Base-by-base conservation (phyloP, 2,329 filamentous ascomycete species). In the Xylaria sp. region DNA sequence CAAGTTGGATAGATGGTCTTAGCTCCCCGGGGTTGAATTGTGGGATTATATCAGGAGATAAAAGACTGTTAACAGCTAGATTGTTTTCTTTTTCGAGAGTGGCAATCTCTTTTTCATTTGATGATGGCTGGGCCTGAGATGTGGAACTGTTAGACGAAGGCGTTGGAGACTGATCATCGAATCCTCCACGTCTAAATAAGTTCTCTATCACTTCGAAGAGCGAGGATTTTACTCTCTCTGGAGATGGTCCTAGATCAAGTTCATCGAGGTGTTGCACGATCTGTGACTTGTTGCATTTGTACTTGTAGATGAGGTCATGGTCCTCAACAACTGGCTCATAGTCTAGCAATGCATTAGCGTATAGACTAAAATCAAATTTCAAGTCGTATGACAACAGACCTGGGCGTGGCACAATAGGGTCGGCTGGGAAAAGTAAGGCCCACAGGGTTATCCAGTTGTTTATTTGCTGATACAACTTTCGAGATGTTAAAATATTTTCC, bases 381-480 rank as follows among this genome's bases (percentile, higher is more conserved):
- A 44, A n/a, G 16, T 44, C 4, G 40, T 44, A 6, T n/a, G 16
- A 44, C 16, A 18, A 44, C 40, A 44, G 16, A 44, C 40, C 40
- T 44, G 40, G 16, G 8, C 16, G n/a, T 6, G 48, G 48, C 48
- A 60, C 42, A n/a, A n/a, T n/a, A 3, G 23, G 21, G 18, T 40
- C 40, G 10, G 58, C 47, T 18, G 37, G 55, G 3, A 59, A 27
- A 25, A 42, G 55, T n/a, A 18, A 4, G 18, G 16, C 25, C 59
- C 59, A 61, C 32, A 61, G 32, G n/a, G 59, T 16, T 27, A n/a
- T 23, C 59, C 59, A 61, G 40, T 61, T 29, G 32, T 3, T 48
- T n/a, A 61, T 50, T 18, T 60, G 57, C 37, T 29, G 21, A 29
- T 5, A 12, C n/a, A 12, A 51, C 27, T 32, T 50, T 21, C 59